Conservation (phyloP, 176 grass and related monocot species). For the Ampelocalamus luodianensis region DNA sequence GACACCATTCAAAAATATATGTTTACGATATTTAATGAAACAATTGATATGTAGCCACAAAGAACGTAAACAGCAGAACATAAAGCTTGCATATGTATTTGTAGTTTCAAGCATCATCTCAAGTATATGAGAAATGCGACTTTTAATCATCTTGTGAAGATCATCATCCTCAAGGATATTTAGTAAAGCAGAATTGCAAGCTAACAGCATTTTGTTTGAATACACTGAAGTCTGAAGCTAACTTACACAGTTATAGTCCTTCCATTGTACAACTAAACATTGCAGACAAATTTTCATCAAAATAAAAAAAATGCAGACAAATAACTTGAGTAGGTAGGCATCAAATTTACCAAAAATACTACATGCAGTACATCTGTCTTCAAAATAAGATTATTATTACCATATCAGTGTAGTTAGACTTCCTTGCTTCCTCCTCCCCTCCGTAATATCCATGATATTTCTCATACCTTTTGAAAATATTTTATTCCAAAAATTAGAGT, state of each 20-base stretch:
- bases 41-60: not conserved
- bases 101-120: not conserved
- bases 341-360: not conserved
- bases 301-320: not conserved
- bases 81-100: not conserved
- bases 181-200: not conserved
- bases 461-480: constrained; percentile 75
- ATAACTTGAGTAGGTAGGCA: not conserved
- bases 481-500: constrained; percentile 32
- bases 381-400: constrained; percentile 43
- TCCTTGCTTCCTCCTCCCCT: constrained; percentile 92
- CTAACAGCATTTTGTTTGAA: not conserved
- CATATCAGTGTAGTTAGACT: constrained; percentile 94
- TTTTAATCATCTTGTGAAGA: not conserved
- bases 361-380: not conserved
- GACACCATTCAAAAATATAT: not conserved
- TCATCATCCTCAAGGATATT: not conserved
- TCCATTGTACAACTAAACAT: not conserved
- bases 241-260: not conserved
- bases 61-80: not conserved
- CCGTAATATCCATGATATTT: constrained; percentile 91
- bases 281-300: not conserved
- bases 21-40: constrained; percentile 26
- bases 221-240: not conserved
- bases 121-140: not conserved